phyloP scores from a whole-genome alignment of 495 filamentous ascomycete genomes.

The Neurospora sp. region DNA sequence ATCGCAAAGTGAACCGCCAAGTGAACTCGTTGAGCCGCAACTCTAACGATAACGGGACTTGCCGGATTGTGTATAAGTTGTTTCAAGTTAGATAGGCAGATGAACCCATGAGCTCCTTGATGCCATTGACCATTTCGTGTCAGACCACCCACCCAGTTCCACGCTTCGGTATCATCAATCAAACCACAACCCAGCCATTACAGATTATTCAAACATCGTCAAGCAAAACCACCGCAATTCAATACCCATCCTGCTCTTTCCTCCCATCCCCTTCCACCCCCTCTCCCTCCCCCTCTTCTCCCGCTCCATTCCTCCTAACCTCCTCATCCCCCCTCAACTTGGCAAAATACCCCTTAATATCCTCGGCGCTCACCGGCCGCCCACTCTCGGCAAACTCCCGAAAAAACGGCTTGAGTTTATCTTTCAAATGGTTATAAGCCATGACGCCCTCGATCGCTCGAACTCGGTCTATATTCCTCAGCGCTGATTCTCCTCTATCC shows the following conservation, averaged over 20 bases:
- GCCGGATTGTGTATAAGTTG: not conserved
- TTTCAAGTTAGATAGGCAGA: not conserved
- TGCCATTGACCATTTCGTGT: not conserved
- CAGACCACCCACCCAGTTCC: not conserved
- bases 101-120: not conserved
- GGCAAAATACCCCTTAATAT: constrained; percentile 93
- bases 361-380: constrained; percentile 75
- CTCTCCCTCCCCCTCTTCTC: constrained; percentile 26
- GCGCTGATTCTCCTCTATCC: constrained; percentile 80
- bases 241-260: constrained; percentile 52
- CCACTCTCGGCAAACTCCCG: constrained; percentile 88
- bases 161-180: not conserved
- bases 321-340: constrained; percentile 78
- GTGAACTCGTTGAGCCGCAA: no score
- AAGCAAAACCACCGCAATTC: not conserved
- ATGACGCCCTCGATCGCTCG: constrained; percentile 92
- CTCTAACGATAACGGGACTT: no score
- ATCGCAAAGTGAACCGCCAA: not conserved
- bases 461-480: constrained; percentile 84
- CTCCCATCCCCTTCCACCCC: constrained; percentile 35
- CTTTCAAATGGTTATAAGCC: constrained; percentile 91
- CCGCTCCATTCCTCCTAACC: constrained; percentile 35
- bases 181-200: not conserved
- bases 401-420: constrained; percentile 86
- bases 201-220: not conserved